Evolutionary conservation across 176 grass and related monocot species (phyloP).

Genomic region (Carex scoparia): DNA sequence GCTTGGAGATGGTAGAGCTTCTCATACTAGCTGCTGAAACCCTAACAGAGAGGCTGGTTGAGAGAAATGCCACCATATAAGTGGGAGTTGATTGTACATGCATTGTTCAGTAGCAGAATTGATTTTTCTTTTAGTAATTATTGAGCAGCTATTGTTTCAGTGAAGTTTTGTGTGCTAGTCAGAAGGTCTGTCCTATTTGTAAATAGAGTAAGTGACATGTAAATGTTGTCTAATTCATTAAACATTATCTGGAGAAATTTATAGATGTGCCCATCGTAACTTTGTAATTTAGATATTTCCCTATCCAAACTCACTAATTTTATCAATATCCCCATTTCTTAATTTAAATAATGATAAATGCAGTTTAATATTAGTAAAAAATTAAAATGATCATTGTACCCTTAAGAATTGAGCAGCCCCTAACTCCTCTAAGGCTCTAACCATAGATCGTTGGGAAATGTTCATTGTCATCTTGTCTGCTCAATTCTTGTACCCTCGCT

Average conservation of each 20-base stretch:
- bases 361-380: too few relatives aligned
- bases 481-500: too few relatives aligned
- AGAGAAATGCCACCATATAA: slow-evolving; percentile 28
- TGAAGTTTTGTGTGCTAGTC: neutral
- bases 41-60: slow-evolving; percentile 41
- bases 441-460: too few relatives aligned
- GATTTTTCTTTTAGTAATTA: neutral
- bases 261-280: too few relatives aligned
- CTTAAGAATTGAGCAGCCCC: too few relatives aligned
- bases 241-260: neutral
- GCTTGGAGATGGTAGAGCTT: slow-evolving; percentile 85
- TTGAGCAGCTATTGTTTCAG: neutral
- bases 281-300: too few relatives aligned
- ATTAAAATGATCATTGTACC: too few relatives aligned
- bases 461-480: too few relatives aligned
- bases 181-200: neutral
- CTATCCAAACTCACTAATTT: too few relatives aligned
- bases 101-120: neutral
- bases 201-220: slow-evolving; percentile 12
- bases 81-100: neutral
- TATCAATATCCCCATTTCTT: too few relatives aligned
- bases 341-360: too few relatives aligned
- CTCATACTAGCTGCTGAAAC: slow-evolving; percentile 63
- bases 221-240: neutral
- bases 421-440: too few relatives aligned